Evolutionary conservation across 2,329 filamentous ascomycete species (phyloP).

Genomic region (Aspergillaceae sp.): DNA sequence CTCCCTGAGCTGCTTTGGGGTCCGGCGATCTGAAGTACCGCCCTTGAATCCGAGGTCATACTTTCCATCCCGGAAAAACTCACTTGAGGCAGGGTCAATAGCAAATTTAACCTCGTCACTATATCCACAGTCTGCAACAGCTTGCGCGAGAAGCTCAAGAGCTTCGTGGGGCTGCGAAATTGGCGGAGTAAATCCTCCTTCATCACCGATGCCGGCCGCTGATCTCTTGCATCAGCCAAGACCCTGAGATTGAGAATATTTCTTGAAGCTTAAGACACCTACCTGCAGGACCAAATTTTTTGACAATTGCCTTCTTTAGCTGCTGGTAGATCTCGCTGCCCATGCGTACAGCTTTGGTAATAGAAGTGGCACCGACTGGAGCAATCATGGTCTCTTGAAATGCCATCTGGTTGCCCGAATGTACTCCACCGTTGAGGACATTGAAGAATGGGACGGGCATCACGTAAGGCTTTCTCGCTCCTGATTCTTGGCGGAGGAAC

Average conservation of each 20-base stretch:
- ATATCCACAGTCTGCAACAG: conserved; percentile 20
- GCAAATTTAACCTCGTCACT: conserved; percentile 29
- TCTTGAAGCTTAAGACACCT: conserved; percentile 7
- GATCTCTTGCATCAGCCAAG: background rate
- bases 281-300: conserved; percentile 22
- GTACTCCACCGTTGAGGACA: conserved; percentile 46
- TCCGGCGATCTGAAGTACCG: conserved; percentile 13
- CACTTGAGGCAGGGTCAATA: conserved; percentile 35
- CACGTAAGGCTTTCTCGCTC: conserved; percentile 36
- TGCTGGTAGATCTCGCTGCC: conserved; percentile 26
- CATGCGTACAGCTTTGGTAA: conserved; percentile 16
- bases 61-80: conserved; percentile 26
- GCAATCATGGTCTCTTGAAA: conserved; percentile 38
- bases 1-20: conserved; percentile 17
- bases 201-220: conserved; percentile 24
- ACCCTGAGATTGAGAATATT: background rate
- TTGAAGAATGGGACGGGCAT: conserved; percentile 53
- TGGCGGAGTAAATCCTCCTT: conserved; percentile 31
- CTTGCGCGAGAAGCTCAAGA: conserved; percentile 22
- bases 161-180: conserved; percentile 27
- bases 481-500: background rate
- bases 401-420: conserved; percentile 37
- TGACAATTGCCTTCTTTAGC: conserved; percentile 20
- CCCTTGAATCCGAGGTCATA: conserved; percentile 36
- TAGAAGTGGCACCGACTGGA: conserved; percentile 6